Percentiles rank a stretch among this genome's conserved stretches.
phyloP scores from a whole-genome alignment of 257 asterid species.

The Ilex aquifolium region DNA sequence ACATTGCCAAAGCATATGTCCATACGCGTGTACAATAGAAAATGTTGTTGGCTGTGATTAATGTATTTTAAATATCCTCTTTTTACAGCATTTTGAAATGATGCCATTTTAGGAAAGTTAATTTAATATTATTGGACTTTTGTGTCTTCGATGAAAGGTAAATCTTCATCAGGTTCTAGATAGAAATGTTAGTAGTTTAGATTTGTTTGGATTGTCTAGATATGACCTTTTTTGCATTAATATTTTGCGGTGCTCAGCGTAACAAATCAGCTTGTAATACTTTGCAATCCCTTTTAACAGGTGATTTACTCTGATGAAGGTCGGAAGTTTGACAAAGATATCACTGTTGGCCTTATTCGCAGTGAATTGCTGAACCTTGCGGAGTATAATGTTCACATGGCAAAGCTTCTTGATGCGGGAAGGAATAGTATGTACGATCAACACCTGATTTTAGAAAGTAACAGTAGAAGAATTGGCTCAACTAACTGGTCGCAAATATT shows the following conservation, averaged over 20 bases:
- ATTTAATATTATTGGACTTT: too few relatives aligned
- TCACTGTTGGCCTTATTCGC: slow-evolving; percentile 72
- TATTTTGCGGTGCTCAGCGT: too few relatives aligned
- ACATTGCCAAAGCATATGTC: too few relatives aligned
- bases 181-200: too few relatives aligned
- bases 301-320: slow-evolving; percentile 91
- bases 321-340: slow-evolving; percentile 80
- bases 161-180: too few relatives aligned
- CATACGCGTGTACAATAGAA: too few relatives aligned
- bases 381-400: slow-evolving; percentile 93
- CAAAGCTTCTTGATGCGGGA: slow-evolving; percentile 92
- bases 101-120: too few relatives aligned
- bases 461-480: not conserved
- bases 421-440: slow-evolving; percentile 64
- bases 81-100: too few relatives aligned
- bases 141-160: too few relatives aligned
- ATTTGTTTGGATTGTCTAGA: too few relatives aligned
- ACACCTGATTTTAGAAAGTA: not conserved
- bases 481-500: slow-evolving; percentile 12
- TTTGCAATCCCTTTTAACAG: slow-evolving; percentile 32
- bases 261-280: not conserved
- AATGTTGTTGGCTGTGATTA: too few relatives aligned
- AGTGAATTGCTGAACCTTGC: slow-evolving; percentile 82
- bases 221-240: not conserved
- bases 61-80: too few relatives aligned